phyloP scores from a whole-genome alignment of 805 yeast species.

The Saccharomycopsis javanensis region DNA sequence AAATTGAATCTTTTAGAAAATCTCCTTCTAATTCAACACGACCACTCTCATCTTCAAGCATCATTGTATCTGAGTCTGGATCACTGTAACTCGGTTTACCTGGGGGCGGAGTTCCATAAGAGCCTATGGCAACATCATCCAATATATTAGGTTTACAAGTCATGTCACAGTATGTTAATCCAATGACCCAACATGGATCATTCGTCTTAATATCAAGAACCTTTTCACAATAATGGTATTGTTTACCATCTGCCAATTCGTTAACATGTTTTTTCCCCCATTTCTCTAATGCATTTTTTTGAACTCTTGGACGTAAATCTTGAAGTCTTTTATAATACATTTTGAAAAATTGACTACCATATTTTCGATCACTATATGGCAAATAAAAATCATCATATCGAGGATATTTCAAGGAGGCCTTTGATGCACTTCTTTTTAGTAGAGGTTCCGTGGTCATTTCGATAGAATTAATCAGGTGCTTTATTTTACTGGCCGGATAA shows the following conservation, averaged over 20 bases:
- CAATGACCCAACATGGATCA: conserved; percentile 70
- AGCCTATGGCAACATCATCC: conserved; percentile 59
- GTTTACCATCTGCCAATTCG: conserved; percentile 27
- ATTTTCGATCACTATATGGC: conserved; percentile 31
- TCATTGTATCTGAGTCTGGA: conserved; percentile 45
- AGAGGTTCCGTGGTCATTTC: background rate
- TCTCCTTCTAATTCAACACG: conserved; percentile 59
- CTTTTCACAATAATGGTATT: conserved; percentile 33
- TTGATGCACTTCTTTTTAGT: background rate
- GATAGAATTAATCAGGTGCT: background rate
- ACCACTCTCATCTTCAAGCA: conserved; percentile 91
- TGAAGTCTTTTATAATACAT: conserved; percentile 46
- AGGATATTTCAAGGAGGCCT: conserved; percentile 2
- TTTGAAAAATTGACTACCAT: conserved; percentile 47
- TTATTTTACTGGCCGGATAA: background rate
- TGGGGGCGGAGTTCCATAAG: conserved; percentile 32
- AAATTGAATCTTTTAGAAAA: conserved; percentile 40
- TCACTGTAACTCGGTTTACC: conserved; percentile 41
- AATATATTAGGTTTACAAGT: conserved; percentile 77
- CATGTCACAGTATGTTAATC: conserved; percentile 80
- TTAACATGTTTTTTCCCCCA: conserved; percentile 43
- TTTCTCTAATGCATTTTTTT: conserved; percentile 36
- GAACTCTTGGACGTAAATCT: conserved; percentile 37
- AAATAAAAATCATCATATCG: conserved; percentile 22
- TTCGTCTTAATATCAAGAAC: conserved; percentile 55